Base-by-base conservation (phyloP, 2,329 filamentous ascomycete genomes). In the Cylindrodendrum hubeiense region DNA sequence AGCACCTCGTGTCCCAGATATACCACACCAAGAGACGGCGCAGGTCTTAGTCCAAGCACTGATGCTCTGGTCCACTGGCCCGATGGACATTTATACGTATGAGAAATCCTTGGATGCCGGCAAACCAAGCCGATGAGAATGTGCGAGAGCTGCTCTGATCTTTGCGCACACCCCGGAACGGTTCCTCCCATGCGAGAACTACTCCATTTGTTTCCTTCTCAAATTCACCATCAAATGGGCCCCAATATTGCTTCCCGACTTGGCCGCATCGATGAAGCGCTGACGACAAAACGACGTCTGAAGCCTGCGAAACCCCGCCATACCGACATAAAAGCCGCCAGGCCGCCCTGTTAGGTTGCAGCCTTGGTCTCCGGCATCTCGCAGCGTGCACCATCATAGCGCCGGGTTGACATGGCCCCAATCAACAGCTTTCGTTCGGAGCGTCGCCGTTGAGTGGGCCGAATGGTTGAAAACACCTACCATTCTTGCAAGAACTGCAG, bases 31-130 rank as follows among this genome's bases (percentile, higher is more conserved):
- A 65, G 57, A 66, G 63, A 52, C 62, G 52, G 63, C 69, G 17
- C 67, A 67, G 57, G 79, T 85, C 28, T 75, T 81, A 61, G 82
- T 97, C 19, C 93, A 97, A 75, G 94, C 93, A 1, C 78, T 96
- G 49, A 82, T 94, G 73, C 78, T 97, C 3, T 97, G 95, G 90
- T 85, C 89, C 41, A 90, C 94, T 13, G 93, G 92, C 1, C 87
- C 91, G 5, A 78, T 98, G 67, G 87, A 92, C 65, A 74, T 97
- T 59, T 85, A 88, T 34, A 85, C 86, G 47, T 98, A 97, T 76
- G 90, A 95, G 78, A 82, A 79, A 49, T 86, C 87, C 34, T 73
- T 92, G 46, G 58, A 67, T 30, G 33, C 59, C 22, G 34, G 50
- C 44, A 58, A 52, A 30, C 4, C 62, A 47, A 39, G 44, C 15